A percentile compares a stretch with the other conserved stretches of the same genome.
phyloP scores from a whole-genome alignment of 805 yeast species.

The Candida vaughaniae region DNA sequence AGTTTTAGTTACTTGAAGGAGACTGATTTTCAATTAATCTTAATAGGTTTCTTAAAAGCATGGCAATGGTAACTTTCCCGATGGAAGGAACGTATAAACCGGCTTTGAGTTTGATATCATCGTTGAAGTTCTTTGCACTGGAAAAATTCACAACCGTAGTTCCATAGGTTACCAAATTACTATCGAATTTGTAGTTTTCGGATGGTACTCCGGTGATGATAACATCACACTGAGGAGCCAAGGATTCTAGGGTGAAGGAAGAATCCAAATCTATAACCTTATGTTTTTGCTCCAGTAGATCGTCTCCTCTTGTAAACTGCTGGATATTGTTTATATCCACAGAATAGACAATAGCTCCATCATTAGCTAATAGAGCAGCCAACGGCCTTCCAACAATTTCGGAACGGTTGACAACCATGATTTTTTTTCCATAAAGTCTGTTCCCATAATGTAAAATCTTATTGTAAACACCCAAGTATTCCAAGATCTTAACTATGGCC shows the following conservation, averaged over 20 bases:
- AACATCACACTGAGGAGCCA: conserved; percentile 79
- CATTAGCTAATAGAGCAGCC: conserved; percentile 94
- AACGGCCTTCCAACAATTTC: conserved; percentile 97
- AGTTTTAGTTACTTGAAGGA: too few species aligned
- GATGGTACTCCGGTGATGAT: conserved; percentile 95
- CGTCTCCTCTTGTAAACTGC: conserved; percentile 91
- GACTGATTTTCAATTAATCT: conserved; percentile 71
- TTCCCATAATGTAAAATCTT: conserved; percentile 81
- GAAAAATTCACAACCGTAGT: conserved; percentile 90
- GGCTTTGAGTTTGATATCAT: conserved; percentile 79
- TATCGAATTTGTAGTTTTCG: conserved; percentile 79
- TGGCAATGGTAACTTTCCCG: conserved; percentile 94
- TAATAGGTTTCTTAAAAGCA: conserved; percentile 86
- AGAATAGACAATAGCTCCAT: conserved; percentile 95
- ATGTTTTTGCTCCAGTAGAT: conserved; percentile 77
- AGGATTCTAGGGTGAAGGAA: conserved; percentile 53
- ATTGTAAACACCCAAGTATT: conserved; percentile 86
- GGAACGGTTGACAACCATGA: conserved; percentile 87
- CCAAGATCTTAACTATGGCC: conserved; percentile 90
- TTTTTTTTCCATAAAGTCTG: conserved; percentile 87
- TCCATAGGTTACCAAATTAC: conserved; percentile 77
- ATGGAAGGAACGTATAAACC: conserved; percentile 92
- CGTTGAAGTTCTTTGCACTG: conserved; percentile 82
- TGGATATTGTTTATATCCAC: conserved; percentile 87
- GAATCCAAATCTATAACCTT: conserved; percentile 62